Base-by-base conservation (phyloP, 2,329 filamentous ascomycete genomes). In the Xylaria sp. region DNA sequence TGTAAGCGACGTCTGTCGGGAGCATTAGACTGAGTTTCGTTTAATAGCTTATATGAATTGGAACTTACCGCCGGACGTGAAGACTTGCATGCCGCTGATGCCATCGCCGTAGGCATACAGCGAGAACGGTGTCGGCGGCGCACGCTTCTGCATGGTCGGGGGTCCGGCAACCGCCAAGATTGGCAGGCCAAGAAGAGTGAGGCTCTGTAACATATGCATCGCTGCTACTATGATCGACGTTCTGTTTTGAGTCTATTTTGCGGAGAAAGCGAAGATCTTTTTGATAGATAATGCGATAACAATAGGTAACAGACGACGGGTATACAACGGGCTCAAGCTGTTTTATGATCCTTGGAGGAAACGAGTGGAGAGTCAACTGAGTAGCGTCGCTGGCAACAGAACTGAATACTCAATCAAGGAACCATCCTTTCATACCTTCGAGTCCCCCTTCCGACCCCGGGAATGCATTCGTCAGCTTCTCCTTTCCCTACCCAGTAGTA, bases 71-170 rank as follows among this genome's bases (percentile, higher is more conserved):
- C 63, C 63, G 20, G 56, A 50, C 7, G 63, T 65, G 34, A 66
- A 65, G 19, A 68, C 20, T 7, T 60, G 48, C 17, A 62, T 52
- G 9, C 66, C 65, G 7, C 66, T 63, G 50, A 68, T 67, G n/a
- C 60, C 61, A 19, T 57, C 40, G 18, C 66, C 64, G 39, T 67
- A 68, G 18, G 62, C 66, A 18, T 64, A 68, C 2, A 67, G 42
- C n/a, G 48, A 51, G 50, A 68, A 68, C 1, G 53, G 50, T 1
- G 37, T 16, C 16, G 39, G 44, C 1, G 63, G 59, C 6, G 56
- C 48, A 18, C 60, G 55, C 38, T 53, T 40, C 17, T 43, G 43
- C 4, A 56, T 1, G 7, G 42, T 39, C 2, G 55, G 39, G 16
- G 57, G 49, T 40, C 45, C 59, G n/a, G 39, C 45, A 20, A 56